Evolutionary conservation across 768 basidiomycete species (phyloP).

Genomic region (Tulasnella sp.): DNA sequence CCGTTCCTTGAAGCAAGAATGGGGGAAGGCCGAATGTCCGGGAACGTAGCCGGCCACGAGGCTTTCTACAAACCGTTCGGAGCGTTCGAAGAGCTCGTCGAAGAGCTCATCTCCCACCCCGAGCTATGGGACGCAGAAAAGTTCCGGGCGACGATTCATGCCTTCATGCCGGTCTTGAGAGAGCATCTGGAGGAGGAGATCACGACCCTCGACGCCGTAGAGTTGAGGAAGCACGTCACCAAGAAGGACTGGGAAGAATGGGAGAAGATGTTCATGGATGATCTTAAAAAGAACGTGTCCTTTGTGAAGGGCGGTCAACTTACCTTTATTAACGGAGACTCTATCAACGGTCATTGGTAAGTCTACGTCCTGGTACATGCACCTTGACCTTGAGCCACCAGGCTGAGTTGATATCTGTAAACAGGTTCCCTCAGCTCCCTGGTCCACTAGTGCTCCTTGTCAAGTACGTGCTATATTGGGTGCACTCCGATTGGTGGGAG

Average conservation of each 20-base stretch:
- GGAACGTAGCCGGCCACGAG: background rate
- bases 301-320: background rate
- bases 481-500: background rate
- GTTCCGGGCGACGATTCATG: background rate
- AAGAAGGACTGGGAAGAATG: background rate
- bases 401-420: background rate
- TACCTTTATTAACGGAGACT: background rate
- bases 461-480: background rate
- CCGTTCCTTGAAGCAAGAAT: background rate
- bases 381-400: background rate
- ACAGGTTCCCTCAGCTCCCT: background rate
- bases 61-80: background rate
- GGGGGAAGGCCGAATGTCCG: background rate
- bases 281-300: background rate
- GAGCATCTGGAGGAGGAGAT: slow-evolving; percentile 1
- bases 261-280: background rate
- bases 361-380: background rate
- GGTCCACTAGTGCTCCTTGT: background rate
- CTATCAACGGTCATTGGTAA: background rate
- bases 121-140: background rate
- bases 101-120: background rate
- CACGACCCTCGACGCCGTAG: background rate
- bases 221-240: background rate
- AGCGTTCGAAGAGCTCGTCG: background rate
- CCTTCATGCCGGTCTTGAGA: background rate